Conservation (phyloP, 2,329 filamentous ascomycete species). For the Alternaria ethzedia region DNA sequence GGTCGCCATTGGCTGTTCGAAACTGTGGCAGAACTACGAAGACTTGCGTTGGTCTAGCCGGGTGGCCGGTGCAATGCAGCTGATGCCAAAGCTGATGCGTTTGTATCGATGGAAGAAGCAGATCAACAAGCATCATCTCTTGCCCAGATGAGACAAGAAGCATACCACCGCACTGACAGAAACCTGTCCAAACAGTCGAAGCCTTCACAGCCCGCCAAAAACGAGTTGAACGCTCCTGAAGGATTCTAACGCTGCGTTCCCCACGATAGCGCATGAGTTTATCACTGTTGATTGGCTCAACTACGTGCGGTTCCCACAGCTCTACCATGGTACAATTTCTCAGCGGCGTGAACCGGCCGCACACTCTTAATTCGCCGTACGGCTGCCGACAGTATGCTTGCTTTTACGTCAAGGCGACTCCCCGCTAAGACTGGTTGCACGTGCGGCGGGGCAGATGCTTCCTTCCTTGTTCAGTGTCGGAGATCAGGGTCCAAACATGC, state of each 20-base stretch:
- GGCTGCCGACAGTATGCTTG: background rate
- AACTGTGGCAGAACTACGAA: background rate
- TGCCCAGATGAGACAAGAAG: background rate
- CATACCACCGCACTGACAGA: background rate
- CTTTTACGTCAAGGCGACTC: background rate
- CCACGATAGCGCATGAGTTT: background rate
- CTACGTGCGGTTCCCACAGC: conserved; percentile 5
- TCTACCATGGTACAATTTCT: conserved; percentile 15
- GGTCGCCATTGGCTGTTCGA: conserved; percentile 1
- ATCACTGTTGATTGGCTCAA: background rate
- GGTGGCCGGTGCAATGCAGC: background rate
- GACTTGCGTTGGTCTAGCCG: conserved; percentile 2
- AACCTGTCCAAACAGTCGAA: background rate
- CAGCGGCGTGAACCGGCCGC: conserved; percentile 9
- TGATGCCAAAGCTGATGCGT: background rate
- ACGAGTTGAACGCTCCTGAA: background rate
- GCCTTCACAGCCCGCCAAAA: background rate
- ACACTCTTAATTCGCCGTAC: conserved; percentile 1
- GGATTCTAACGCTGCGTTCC: conserved; percentile 5
- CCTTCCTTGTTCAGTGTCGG: background rate
- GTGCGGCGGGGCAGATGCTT: conserved; percentile 4
- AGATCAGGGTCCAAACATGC: conserved; percentile 6
- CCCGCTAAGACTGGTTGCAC: background rate
- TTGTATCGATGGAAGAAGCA: background rate
- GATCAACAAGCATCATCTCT: background rate